phyloP scores from a whole-genome alignment of 495 filamentous ascomycete species.

The Daldinia vernicosa region DNA sequence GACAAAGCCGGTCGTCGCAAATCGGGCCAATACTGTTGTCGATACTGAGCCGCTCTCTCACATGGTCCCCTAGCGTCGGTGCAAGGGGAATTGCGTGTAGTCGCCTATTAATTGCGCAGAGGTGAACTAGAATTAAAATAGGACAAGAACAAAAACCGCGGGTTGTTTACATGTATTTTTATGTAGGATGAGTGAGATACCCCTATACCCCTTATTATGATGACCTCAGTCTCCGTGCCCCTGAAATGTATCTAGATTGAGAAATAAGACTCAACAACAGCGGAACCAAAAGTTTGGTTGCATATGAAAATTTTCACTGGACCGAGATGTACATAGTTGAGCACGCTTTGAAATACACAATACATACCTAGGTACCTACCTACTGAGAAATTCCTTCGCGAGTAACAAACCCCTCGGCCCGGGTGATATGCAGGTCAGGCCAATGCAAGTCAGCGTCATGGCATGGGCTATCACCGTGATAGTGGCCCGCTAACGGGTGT shows the following conservation, averaged over 20 bases:
- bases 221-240: background rate
- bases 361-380: no score
- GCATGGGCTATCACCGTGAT: conserved; percentile 13
- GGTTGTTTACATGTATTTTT: background rate
- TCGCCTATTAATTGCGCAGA: conserved; percentile 13
- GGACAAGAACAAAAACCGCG: background rate
- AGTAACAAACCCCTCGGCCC: conserved; percentile 20
- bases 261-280: background rate
- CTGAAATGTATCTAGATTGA: background rate
- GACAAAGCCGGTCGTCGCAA: conserved; percentile 11
- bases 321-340: background rate
- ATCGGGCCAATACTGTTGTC: conserved; percentile 12
- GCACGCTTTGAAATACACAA: background rate
- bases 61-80: conserved; percentile 10
- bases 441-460: conserved; percentile 24
- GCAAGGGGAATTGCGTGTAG: conserved; percentile 2
- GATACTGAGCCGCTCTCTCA: conserved; percentile 23
- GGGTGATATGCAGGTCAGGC: conserved; percentile 20
- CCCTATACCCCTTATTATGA: conserved; percentile 5
- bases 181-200: background rate
- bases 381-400: background rate
- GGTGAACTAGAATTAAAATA: background rate
- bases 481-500: conserved; percentile 2
- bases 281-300: background rate
- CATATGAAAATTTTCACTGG: conserved; percentile 1